phyloP scores from a whole-genome alignment of 257 asterid species.

The Solanum clarkiae region DNA sequence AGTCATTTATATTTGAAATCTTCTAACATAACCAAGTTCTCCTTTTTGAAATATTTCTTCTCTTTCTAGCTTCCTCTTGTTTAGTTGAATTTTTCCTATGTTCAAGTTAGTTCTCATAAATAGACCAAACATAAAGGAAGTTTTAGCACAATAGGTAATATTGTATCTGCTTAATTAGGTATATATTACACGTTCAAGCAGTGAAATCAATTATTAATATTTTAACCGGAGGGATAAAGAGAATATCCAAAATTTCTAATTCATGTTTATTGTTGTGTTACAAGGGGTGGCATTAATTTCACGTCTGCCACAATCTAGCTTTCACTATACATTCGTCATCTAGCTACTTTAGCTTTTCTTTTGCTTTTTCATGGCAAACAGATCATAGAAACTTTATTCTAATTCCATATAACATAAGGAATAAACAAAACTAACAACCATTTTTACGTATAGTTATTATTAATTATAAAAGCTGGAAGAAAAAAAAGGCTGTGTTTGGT shows the following conservation, averaged over 20 bases:
- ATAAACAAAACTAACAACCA: background rate
- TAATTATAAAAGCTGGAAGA: background rate
- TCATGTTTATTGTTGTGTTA: background rate
- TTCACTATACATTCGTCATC: background rate
- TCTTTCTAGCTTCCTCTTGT: too few species aligned
- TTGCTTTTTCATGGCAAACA: background rate
- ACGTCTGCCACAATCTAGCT: background rate
- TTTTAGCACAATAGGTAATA: too few species aligned
- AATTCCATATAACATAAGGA: background rate
- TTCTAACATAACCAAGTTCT: too few species aligned
- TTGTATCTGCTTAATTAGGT: background rate
- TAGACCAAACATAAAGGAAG: background rate
- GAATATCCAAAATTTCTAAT: background rate
- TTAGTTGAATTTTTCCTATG: background rate
- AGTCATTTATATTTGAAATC: too few species aligned
- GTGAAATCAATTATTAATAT: background rate
- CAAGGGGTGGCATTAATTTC: background rate
- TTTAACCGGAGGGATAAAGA: background rate
- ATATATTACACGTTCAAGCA: background rate
- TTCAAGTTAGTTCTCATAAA: background rate
- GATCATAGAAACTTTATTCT: background rate
- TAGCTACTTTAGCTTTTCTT: slow-evolving; percentile 4
- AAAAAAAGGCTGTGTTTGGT: background rate
- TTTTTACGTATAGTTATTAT: background rate
- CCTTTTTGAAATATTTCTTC: too few species aligned